These are phyloP conservation scores for Penicillium sp. DNA, from an alignment of 2,329 filamentous ascomycete species.

Conservation along the genomic window DNA sequence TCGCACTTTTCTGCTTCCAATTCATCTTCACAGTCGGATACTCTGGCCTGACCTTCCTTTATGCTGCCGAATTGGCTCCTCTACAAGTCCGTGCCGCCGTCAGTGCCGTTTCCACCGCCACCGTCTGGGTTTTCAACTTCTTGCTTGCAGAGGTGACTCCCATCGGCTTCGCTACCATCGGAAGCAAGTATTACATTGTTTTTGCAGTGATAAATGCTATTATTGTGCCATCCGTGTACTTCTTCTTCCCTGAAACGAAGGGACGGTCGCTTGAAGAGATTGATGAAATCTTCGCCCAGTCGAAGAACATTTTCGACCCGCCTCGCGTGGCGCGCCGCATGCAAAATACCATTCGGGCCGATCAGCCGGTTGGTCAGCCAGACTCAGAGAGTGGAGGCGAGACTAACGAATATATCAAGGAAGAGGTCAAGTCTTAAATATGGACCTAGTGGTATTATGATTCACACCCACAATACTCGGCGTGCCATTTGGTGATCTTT, in stretches of 20 bases:
- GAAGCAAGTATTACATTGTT: constrained; percentile 5
- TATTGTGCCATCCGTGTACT: neutral
- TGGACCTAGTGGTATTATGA: neutral
- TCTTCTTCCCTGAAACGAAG: constrained; percentile 12
- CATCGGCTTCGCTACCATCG: constrained; percentile 2
- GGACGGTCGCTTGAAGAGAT: constrained; percentile 5
- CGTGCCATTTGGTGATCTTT: neutral
- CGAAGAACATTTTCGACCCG: constrained; percentile 33
- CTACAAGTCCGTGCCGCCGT: neutral
- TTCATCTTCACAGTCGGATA: constrained; percentile 9
- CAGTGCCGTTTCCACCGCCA: neutral
- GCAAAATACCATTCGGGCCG: neutral
- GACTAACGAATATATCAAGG: constrained; percentile 4
- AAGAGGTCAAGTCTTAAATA: constrained; percentile 5
- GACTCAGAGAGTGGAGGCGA: constrained; percentile 6
- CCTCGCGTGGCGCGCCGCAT: constrained; percentile 24
- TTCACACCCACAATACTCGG: neutral
- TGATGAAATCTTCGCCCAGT: constrained; percentile 33
- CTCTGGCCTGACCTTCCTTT: constrained; percentile 10
- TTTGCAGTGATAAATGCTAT: constrained; percentile 1
- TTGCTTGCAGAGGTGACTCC: constrained; percentile 8
- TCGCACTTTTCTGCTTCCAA: constrained; percentile 4
- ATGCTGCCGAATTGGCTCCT: constrained; percentile 8
- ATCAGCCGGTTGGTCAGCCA: neutral
- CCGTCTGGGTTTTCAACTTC: constrained; percentile 11